Percentiles rank a stretch among this genome's conserved stretches.
Evolutionary conservation across 176 grass and related monocot genomes (phyloP).

Genomic region (Lolium perenne): DNA sequence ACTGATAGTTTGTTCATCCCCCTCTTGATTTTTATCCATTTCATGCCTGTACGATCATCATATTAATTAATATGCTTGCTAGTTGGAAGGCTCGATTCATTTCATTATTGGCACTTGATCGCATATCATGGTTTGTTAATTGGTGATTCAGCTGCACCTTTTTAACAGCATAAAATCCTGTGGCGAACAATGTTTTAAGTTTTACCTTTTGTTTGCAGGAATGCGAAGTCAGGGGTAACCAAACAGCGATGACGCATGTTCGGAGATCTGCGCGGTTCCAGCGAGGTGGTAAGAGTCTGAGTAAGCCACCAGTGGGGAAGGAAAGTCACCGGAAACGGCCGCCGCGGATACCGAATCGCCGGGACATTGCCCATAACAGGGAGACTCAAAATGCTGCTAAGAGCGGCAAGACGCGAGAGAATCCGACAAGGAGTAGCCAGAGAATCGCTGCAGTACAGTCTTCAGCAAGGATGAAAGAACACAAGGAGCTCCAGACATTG

Average conservation of each 20-base stretch:
- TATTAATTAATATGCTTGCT: not conserved
- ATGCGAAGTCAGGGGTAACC: not conserved
- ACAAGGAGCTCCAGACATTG: not conserved
- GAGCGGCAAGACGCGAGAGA: not conserved
- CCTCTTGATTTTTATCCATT: not conserved
- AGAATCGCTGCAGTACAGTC: conserved; percentile 17
- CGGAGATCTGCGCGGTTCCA: conserved; percentile 39
- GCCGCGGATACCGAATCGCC: not conserved
- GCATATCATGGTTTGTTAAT: not conserved
- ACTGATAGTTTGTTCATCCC: not conserved
- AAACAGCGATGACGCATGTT: conserved; percentile 12
- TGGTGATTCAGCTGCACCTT: not conserved
- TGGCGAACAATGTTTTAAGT: conserved; percentile 8
- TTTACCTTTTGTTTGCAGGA: conserved; percentile 39
- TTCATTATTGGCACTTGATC: not conserved
- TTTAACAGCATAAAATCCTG: not conserved
- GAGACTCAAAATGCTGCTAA: conserved; percentile 22
- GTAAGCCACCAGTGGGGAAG: not conserved
- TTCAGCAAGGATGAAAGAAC: conserved; percentile 1
- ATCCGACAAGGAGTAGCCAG: not conserved
- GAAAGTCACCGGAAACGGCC: not conserved
- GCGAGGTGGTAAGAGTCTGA: not conserved
- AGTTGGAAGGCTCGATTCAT: conserved; percentile 2
- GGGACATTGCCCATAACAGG: not conserved
- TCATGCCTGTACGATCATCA: not conserved